These are phyloP conservation scores for Ustilago nuda DNA, from an alignment of 1,284 basidiomycete genomes.

Conservation along the genomic window DNA sequence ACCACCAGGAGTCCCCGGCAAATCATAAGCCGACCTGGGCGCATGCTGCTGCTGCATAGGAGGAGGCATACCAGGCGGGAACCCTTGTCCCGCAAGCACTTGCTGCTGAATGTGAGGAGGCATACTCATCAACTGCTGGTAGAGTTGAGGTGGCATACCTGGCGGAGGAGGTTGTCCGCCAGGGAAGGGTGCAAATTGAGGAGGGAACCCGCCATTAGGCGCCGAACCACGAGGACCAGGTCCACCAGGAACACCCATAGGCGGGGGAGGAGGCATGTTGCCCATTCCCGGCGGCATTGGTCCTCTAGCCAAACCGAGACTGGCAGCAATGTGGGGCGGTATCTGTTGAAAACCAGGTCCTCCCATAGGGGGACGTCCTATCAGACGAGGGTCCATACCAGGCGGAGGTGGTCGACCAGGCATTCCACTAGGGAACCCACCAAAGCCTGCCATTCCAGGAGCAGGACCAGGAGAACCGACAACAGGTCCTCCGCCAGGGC, in stretches of 20 bases:
- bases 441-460: constrained; percentile 27
- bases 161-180: constrained; percentile 43
- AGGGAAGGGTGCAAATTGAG: constrained; percentile 33
- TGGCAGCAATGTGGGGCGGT: constrained; percentile 58
- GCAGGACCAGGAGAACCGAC: constrained; percentile 33
- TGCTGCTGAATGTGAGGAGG: constrained; percentile 64
- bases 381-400: constrained; percentile 53
- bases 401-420: constrained; percentile 43
- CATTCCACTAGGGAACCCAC: constrained; percentile 38
- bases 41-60: constrained; percentile 4
- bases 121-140: constrained; percentile 63
- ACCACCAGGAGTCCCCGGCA: constrained; percentile 19
- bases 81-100: constrained; percentile 41
- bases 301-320: constrained; percentile 38
- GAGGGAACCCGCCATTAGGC: constrained; percentile 30
- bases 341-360: constrained; percentile 46
- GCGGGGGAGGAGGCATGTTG: constrained; percentile 26
- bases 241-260: constrained; percentile 35
- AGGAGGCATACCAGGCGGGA: constrained; percentile 33
- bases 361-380: constrained; percentile 50
- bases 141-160: constrained; percentile 59
- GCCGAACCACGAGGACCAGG: constrained; percentile 23
- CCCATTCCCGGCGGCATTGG: constrained; percentile 53
- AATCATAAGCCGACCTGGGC: constrained; percentile 36
- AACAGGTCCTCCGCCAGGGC: constrained; percentile 21